Evolutionary conservation across 495 filamentous ascomycete genomes (phyloP).

Genomic region (Talaromyces proteolyticus): DNA sequence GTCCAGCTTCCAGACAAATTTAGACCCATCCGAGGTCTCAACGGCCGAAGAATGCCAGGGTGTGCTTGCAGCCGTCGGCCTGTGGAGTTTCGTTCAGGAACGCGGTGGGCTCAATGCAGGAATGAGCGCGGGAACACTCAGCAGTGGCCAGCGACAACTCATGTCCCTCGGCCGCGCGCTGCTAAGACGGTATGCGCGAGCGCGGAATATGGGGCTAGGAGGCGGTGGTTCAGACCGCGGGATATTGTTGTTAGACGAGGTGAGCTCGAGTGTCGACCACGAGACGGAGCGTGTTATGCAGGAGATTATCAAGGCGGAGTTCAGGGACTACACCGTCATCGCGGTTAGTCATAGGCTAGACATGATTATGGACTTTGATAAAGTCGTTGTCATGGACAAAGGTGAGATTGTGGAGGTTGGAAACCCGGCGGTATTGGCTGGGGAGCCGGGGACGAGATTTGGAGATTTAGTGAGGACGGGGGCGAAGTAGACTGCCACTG

Average conservation of each 20-base stretch:
- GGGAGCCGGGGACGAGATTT: not conserved
- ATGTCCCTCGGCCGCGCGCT: constrained; percentile 48
- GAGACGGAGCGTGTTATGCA: constrained; percentile 65
- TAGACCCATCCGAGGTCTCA: constrained; percentile 71
- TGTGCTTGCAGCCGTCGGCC: constrained; percentile 17
- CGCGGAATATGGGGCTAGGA: not conserved
- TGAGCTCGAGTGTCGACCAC: constrained; percentile 43
- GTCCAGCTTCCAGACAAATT: constrained; percentile 50
- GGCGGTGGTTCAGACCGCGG: constrained; percentile 19
- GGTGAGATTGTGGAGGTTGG: constrained; percentile 22
- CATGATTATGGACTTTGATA: constrained; percentile 30
- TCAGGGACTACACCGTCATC: constrained; percentile 39
- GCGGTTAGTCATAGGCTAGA: constrained; percentile 35
- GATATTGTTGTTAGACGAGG: constrained; percentile 45
- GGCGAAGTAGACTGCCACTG: constrained; percentile 1
- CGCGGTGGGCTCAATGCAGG: constrained; percentile 34
- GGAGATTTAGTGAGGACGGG: not conserved
- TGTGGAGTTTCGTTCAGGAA: constrained; percentile 29
- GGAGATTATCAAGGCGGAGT: constrained; percentile 45
- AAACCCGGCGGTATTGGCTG: constrained; percentile 18
- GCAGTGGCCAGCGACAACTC: constrained; percentile 50
- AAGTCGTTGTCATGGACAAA: constrained; percentile 30
- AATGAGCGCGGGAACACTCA: constrained; percentile 28
- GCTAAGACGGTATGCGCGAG: constrained; percentile 17
- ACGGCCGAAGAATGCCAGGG: constrained; percentile 54